These are phyloP conservation scores for Plectranthus barbatus DNA, from an alignment of 257 asterid genomes.

Conservation along the genomic window DNA sequence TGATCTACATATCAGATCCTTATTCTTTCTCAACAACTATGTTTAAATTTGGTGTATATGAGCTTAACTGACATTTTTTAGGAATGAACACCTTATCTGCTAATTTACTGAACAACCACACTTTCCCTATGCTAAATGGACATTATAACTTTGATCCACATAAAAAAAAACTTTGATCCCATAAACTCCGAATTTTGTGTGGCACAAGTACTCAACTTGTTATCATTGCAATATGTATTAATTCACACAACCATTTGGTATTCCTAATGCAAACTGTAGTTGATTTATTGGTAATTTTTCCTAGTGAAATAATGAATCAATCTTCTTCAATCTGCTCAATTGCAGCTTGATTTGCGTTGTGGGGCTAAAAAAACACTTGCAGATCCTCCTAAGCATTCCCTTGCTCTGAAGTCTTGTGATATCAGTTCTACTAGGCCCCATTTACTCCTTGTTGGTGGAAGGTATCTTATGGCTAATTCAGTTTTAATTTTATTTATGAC, in stretches of 20 bases:
- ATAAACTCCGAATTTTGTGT: neutral
- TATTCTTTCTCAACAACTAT: neutral
- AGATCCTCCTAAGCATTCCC: constrained; percentile 80
- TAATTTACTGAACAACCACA: neutral
- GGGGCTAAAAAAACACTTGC: constrained; percentile 80
- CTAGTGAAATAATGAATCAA: neutral
- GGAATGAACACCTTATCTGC: neutral
- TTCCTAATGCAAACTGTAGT: neutral
- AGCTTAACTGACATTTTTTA: neutral
- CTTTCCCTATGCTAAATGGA: neutral
- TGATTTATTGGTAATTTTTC: neutral
- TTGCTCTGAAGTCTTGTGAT: constrained; percentile 84
- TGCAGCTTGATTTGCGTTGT: constrained; percentile 89
- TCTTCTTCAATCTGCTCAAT: constrained; percentile 1
- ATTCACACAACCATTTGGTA: neutral
- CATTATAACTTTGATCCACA: neutral
- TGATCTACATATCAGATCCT: too few relatives aligned
- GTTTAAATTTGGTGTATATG: neutral
- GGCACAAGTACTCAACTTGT: neutral
- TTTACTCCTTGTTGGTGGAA: constrained; percentile 96
- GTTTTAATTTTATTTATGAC: constrained; percentile 1
- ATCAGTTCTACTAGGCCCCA: constrained; percentile 89
- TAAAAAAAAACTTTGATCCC: too few relatives aligned
- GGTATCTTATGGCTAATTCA: constrained; percentile 38
- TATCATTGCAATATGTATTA: neutral